Conservation (phyloP, 805 yeast species). For the Metschnikowia henanensis region DNA sequence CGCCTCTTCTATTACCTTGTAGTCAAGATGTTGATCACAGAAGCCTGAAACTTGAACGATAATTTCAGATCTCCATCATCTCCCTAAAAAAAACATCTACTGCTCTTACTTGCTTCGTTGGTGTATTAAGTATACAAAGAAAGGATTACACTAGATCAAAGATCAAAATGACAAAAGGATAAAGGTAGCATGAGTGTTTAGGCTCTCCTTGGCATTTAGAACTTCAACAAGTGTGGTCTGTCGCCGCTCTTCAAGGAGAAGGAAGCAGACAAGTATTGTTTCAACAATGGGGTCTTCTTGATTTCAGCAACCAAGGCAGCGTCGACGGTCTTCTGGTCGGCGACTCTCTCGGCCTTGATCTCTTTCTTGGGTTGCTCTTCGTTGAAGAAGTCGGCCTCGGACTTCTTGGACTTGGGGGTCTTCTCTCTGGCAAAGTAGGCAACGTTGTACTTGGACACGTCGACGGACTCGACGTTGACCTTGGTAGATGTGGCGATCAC, state of each 20-base stretch:
- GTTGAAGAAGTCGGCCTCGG: slow-evolving; percentile 91
- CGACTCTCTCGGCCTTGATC: slow-evolving; percentile 89
- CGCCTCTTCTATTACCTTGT: no score
- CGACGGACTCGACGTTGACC: slow-evolving; percentile 76
- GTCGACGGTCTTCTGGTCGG: slow-evolving; percentile 96
- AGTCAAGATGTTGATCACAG: no score
- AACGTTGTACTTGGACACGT: slow-evolving; percentile 88
- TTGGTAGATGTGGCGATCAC: slow-evolving; percentile 98
- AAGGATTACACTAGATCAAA: slow-evolving; percentile 12
- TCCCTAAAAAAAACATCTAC: no score
- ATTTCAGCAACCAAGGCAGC: slow-evolving; percentile 88
- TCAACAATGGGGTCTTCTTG: slow-evolving; percentile 96
- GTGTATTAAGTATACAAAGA: slow-evolving; percentile 23
- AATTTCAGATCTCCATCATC: no score
- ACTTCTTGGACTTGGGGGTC: slow-evolving; percentile 75
- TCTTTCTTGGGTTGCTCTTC: slow-evolving; percentile 77
- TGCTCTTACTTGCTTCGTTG: slow-evolving; percentile 14
- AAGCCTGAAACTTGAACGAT: no score
- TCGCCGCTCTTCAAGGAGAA: slow-evolving; percentile 98
- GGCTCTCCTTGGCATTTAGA: slow-evolving; percentile 49
- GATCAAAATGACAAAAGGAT: slow-evolving; percentile 15
- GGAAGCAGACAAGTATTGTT: slow-evolving; percentile 92
- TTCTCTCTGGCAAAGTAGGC: slow-evolving; percentile 97
- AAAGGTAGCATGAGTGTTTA: slow-evolving; percentile 2
- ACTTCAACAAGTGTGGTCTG: slow-evolving; percentile 97